Evolutionary conservation across 2,329 filamentous ascomycete genomes (phyloP), one percentile per base, ranked within the genome.

Genomic region (Arthrobotrys conoides): DNA sequence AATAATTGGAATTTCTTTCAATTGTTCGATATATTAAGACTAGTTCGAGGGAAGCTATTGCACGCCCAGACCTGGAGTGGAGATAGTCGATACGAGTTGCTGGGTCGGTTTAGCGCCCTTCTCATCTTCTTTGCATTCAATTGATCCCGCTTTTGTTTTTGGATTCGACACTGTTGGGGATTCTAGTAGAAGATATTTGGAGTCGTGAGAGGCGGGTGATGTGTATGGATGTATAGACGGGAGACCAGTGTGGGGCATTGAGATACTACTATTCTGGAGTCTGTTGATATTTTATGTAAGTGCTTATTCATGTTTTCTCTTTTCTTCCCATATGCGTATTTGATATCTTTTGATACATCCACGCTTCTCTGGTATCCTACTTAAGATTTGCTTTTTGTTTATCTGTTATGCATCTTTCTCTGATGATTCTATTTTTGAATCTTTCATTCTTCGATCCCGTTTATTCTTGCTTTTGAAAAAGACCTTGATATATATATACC

Each of bases 51-150:
- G 8, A 36, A 36, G 27, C 48, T 27, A 16, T 6, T 53, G 22
- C 14, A 41, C 16, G 38, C 38, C 12, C 38, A 16, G 14, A 30
- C 14, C 38, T 16, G 5, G 3, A n/a, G 38, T 41, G 38, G 38
- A n/a, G 38, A 41, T 41, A 41, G 38, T 10, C 33, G 4, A 53
- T 30, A 53, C 49, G 49, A 27, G 51, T 33, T 18, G 4, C 20
- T 27, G 10, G 48, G 20, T 53, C 30, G 27, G 2, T 59, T 59
- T 59, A 59, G 53, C 53, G 53, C 53, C 53, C 27, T 55, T 0
- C 8, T 8, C 33, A 9, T 12, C 33, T 36, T 36, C 33, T n/a
- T 36, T 33, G 22, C 27, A 55, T 33, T 41, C 38, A 12, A 41
- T 41, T 16, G 38, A 41, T 41, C 38, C 38, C 51, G 48, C 49